Conservation (phyloP, 768 basidiomycete genomes). For the Favolaschia claudopus region DNA sequence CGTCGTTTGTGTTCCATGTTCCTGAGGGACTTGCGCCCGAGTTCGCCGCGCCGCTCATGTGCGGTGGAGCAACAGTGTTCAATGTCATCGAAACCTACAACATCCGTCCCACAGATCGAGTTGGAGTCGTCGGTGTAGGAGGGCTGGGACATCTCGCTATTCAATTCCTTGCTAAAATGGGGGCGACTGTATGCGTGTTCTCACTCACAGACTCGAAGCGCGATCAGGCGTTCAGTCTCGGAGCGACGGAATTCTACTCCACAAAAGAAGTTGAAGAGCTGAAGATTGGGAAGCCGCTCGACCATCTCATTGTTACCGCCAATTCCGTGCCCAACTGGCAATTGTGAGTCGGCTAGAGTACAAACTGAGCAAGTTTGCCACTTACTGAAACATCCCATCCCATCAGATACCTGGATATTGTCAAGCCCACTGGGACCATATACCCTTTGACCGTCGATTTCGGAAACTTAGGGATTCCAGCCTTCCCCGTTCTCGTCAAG, state of each 20-base stretch:
- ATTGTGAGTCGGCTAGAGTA: conserved; percentile 2
- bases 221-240: conserved; percentile 39
- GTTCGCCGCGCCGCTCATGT: conserved; percentile 37
- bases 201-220: conserved; percentile 41
- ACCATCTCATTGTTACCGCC: conserved; percentile 36
- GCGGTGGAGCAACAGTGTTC: conserved; percentile 19
- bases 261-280: conserved; percentile 35
- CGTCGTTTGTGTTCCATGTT: conserved; percentile 42
- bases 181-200: conserved; percentile 45
- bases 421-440: conserved; percentile 14
- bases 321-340: conserved; percentile 13
- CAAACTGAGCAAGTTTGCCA: not conserved
- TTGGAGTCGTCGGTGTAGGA: conserved; percentile 43
- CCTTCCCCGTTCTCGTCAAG: not conserved
- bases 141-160: conserved; percentile 48
- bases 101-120: conserved; percentile 39
- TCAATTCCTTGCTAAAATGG: conserved; percentile 49
- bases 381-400: not conserved
- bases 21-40: conserved; percentile 39
- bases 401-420: conserved; percentile 1
- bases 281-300: conserved; percentile 27
- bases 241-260: conserved; percentile 45
- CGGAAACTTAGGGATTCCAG: conserved; percentile 2
- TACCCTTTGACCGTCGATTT: conserved; percentile 8
- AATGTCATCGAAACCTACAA: conserved; percentile 19